Conservation (phyloP, 495 filamentous ascomycete species). For the Lasiosphaeria miniovina region DNA sequence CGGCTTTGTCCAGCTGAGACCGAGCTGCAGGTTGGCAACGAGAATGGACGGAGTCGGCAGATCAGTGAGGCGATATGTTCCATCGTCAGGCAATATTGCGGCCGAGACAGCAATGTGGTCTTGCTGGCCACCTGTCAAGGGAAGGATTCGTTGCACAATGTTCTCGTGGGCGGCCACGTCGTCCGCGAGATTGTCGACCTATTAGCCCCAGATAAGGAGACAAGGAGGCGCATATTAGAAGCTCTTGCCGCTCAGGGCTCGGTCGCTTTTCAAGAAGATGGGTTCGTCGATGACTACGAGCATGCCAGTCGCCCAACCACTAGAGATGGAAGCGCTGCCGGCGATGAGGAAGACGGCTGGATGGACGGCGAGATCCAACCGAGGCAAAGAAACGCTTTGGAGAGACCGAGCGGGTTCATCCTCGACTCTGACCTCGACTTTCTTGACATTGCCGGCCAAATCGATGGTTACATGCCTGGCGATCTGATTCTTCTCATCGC, state of each 20-base stretch:
- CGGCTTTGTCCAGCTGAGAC: constrained; percentile 88
- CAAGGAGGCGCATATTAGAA: constrained; percentile 76
- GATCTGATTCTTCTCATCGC: constrained; percentile 83
- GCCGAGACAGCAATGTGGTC: constrained; percentile 69
- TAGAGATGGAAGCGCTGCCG: constrained; percentile 45
- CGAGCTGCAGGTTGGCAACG: constrained; percentile 84
- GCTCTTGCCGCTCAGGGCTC: constrained; percentile 55
- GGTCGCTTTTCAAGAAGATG: constrained; percentile 37
- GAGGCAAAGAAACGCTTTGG: constrained; percentile 12
- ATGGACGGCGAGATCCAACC: constrained; percentile 56
- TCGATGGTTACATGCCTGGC: constrained; percentile 96
- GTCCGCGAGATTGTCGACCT: constrained; percentile 80
- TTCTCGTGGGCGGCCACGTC: constrained; percentile 75
- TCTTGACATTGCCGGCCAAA: constrained; percentile 85
- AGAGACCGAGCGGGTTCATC: constrained; percentile 58
- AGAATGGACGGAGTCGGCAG: constrained; percentile 87
- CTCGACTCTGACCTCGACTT: constrained; percentile 79
- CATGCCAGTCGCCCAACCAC: constrained; percentile 50
- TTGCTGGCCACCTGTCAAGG: constrained; percentile 87
- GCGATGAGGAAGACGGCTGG: constrained; percentile 61
- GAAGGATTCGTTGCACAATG: constrained; percentile 81
- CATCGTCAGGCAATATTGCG: constrained; percentile 77
- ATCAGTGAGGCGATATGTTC: constrained; percentile 86
- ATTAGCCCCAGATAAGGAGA: constrained; percentile 88
- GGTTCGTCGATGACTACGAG: constrained; percentile 32